A percentile compares a stretch with the other conserved stretches of the same genome.
These are phyloP conservation scores for Pichia sp. DNA, from an alignment of 1,139 yeast genomes.

Conservation along the genomic window DNA sequence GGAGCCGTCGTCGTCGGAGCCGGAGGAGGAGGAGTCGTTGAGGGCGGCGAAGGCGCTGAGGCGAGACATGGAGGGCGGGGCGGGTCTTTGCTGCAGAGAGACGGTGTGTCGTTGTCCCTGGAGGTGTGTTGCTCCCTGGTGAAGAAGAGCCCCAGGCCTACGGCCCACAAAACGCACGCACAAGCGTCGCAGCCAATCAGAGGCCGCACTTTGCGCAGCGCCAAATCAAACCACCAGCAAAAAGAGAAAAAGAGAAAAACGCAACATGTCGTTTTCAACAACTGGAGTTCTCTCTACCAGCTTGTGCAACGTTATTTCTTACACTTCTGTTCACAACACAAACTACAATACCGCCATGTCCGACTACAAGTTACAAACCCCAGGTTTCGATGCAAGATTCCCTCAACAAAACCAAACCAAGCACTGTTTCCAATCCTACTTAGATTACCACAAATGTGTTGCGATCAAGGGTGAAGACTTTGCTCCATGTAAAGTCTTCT, in stretches of 20 bases:
- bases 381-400: slow-evolving; percentile 88
- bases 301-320: neutral
- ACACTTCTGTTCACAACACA: neutral
- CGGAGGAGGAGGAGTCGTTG: slow-evolving; percentile 16
- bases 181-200: too few species aligned
- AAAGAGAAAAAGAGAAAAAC: too few species aligned
- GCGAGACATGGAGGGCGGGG: neutral
- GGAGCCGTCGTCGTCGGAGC: slow-evolving; percentile 13
- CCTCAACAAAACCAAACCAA: slow-evolving; percentile 96
- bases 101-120: neutral
- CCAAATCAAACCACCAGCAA: too few species aligned
- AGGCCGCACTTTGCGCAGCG: too few species aligned
- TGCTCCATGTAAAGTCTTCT: slow-evolving; percentile 94
- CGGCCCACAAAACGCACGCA: too few species aligned
- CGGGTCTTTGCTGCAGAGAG: neutral
- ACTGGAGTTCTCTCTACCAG: neutral
- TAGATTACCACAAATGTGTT: slow-evolving; percentile 96
- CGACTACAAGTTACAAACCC: slow-evolving; percentile 56
- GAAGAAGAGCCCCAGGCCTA: too few species aligned
- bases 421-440: slow-evolving; percentile 97
- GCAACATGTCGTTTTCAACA: too few species aligned
- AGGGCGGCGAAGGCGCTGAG: slow-evolving; percentile 55
- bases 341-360: slow-evolving; percentile 26
- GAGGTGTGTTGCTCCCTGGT: neutral
- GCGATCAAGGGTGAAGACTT: slow-evolving; percentile 96